These are phyloP conservation scores for Trichophyton simii DNA, from an alignment of 2,329 filamentous ascomycete species.

Conservation along the genomic window DNA sequence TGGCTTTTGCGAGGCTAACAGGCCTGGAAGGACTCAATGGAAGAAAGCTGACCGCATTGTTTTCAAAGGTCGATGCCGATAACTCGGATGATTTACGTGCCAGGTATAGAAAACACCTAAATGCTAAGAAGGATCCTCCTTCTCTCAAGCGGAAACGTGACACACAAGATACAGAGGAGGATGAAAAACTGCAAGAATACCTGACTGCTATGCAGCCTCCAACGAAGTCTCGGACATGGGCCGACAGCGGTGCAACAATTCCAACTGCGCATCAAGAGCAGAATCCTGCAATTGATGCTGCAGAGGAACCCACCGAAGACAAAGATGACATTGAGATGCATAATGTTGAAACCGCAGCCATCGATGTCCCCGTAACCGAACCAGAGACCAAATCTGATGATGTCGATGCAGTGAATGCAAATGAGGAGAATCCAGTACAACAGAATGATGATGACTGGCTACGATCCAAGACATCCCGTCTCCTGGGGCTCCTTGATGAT, in stretches of 20 bases:
- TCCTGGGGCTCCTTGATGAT: constrained; percentile 71
- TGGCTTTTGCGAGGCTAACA: constrained; percentile 12
- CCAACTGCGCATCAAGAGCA: constrained; percentile 14
- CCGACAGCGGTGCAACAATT: constrained; percentile 39
- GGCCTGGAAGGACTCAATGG: constrained; percentile 19
- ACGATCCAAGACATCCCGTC: constrained; percentile 71
- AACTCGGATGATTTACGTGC: constrained; percentile 17
- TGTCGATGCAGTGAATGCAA: constrained; percentile 10
- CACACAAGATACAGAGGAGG: constrained; percentile 49
- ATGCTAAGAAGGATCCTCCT: constrained; percentile 14
- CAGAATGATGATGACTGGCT: constrained; percentile 79
- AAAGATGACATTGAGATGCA: neutral
- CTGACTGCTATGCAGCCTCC: constrained; percentile 65
- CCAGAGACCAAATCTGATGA: neutral
- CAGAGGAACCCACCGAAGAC: neutral
- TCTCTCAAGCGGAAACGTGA: constrained; percentile 32
- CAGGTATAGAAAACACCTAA: constrained; percentile 16
- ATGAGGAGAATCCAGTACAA: constrained; percentile 20
- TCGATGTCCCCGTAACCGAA: neutral
- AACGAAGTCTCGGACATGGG: constrained; percentile 52
- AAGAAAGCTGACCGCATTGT: constrained; percentile 26
- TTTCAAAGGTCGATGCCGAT: constrained; percentile 30
- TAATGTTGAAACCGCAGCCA: neutral
- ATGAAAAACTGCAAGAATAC: constrained; percentile 77
- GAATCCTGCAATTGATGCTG: constrained; percentile 9